Evolutionary conservation across 2,329 filamentous ascomycete species (phyloP).

Genomic region (Talaromyces sp.): DNA sequence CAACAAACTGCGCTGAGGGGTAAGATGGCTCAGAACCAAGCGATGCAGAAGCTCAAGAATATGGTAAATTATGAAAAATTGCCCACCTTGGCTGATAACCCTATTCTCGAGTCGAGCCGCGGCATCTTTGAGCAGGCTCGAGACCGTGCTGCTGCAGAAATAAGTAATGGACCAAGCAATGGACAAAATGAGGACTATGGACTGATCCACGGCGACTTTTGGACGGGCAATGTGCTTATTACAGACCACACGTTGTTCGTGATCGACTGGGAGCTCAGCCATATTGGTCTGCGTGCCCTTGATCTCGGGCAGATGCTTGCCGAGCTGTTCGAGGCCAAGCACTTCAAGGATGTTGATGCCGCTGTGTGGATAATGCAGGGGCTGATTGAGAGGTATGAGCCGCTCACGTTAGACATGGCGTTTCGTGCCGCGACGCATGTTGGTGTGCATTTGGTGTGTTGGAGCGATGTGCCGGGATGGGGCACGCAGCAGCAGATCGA

Average conservation of each 20-base stretch:
- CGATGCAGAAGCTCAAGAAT: conserved; percentile 9
- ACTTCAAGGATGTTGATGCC: conserved; percentile 3
- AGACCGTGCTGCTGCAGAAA: neutral
- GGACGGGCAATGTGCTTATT: conserved; percentile 9
- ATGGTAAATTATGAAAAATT: conserved; percentile 6
- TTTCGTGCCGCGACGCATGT: conserved; percentile 6
- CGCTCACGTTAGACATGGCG: neutral
- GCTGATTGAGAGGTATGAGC: neutral
- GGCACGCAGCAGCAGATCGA: neutral
- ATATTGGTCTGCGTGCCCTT: conserved; percentile 5
- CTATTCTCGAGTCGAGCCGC: conserved; percentile 2
- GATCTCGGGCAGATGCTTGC: conserved; percentile 8
- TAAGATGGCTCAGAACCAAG: neutral
- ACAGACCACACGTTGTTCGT: conserved; percentile 1
- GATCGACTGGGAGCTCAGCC: conserved; percentile 9
- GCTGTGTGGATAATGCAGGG: conserved; percentile 6
- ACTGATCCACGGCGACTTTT: conserved; percentile 10
- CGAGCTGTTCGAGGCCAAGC: conserved; percentile 7
- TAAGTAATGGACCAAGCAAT: neutral
- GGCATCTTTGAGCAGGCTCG: conserved; percentile 5
- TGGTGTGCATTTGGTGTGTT: conserved; percentile 11
- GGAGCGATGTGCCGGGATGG: conserved; percentile 7
- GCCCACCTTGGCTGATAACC: neutral
- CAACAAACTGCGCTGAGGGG: neutral
- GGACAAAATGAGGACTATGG: neutral